These are phyloP conservation scores for Microbotryum lychnidis-dioicae DNA, from an alignment of 1,284 basidiomycete species.

Conservation along the genomic window DNA sequence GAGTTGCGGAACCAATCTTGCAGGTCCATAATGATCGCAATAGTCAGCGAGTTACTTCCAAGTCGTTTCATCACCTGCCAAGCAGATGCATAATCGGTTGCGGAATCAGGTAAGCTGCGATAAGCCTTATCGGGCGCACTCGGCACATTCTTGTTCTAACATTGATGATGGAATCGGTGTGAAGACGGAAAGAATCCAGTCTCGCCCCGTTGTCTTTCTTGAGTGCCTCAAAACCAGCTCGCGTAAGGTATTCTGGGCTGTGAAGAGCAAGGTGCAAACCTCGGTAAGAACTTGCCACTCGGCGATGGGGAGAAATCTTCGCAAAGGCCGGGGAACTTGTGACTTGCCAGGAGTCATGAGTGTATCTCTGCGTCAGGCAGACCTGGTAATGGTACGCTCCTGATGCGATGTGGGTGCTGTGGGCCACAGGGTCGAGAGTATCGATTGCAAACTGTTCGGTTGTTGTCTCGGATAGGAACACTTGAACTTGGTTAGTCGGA, in stretches of 20 bases:
- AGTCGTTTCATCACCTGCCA: conserved; percentile 49
- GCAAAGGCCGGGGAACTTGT: background rate
- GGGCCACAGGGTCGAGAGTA: conserved; percentile 58
- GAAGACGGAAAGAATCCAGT: conserved; percentile 61
- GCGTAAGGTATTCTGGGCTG: conserved; percentile 66
- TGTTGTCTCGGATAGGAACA: conserved; percentile 55
- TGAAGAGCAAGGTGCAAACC: too few relatives aligned
- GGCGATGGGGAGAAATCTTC: background rate
- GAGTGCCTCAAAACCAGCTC: conserved; percentile 54
- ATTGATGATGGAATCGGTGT: conserved; percentile 68
- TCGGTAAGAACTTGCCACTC: background rate
- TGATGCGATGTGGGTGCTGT: conserved; percentile 44
- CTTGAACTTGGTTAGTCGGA: conserved; percentile 58
- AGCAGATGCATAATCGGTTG: conserved; percentile 37
- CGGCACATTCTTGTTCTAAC: conserved; percentile 44
- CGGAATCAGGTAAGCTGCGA: conserved; percentile 13
- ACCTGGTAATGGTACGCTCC: conserved; percentile 63
- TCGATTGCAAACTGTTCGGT: conserved; percentile 45
- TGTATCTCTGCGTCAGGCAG: conserved; percentile 29
- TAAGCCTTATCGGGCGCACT: background rate
- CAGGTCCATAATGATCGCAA: conserved; percentile 70
- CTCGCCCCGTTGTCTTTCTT: conserved; percentile 48
- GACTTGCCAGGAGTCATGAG: conserved; percentile 20
- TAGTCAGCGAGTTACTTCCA: conserved; percentile 49
- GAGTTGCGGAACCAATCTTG: conserved; percentile 56